These are phyloP conservation scores for Sporothrix sp. DNA, from an alignment of 2,329 filamentous ascomycete species.

Conservation along the genomic window DNA sequence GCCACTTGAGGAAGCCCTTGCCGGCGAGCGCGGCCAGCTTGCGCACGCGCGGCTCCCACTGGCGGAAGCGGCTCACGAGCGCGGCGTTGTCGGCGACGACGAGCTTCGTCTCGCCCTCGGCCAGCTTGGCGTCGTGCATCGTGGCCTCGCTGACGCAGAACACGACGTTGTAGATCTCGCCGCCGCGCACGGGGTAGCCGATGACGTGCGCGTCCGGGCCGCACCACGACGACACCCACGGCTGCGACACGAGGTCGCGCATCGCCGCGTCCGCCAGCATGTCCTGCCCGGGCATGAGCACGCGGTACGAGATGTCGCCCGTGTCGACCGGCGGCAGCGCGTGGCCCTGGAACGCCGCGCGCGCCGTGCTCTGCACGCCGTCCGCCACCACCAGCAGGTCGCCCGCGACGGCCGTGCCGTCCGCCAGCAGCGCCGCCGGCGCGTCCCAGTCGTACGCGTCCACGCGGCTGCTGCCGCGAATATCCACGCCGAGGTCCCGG, in stretches of 20 bases:
- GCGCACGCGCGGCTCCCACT: constrained; percentile 28
- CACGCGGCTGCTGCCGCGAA: constrained; percentile 20
- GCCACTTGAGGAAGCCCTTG: constrained; percentile 34
- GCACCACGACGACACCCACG: constrained; percentile 24
- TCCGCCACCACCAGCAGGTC: constrained; percentile 21
- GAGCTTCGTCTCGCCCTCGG: constrained; percentile 17
- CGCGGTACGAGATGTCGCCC: constrained; percentile 27
- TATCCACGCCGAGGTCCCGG: constrained; percentile 18
- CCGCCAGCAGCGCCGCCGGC: constrained; percentile 14
- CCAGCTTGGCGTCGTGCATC: constrained; percentile 7
- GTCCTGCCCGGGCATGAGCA: constrained; percentile 22
- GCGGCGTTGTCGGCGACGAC: constrained; percentile 26
- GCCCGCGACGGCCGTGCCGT: constrained; percentile 18
- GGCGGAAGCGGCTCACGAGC: constrained; percentile 25
- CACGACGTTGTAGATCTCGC: constrained; percentile 26
- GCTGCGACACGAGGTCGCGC: constrained; percentile 21
- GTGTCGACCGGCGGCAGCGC: constrained; percentile 22
- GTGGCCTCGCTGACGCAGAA: constrained; percentile 19
- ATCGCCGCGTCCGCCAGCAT: constrained; percentile 24
- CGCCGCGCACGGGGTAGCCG: constrained; percentile 24
- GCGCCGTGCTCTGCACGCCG: constrained; percentile 21
- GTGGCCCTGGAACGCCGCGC: constrained; percentile 22
- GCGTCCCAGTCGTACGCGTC: constrained; percentile 21
- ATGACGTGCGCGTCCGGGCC: constrained; percentile 26
- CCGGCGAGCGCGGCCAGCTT: constrained; percentile 28